Conservation (phyloP, 768 basidiomycete genomes). For the Naganishia vishniacii region DNA sequence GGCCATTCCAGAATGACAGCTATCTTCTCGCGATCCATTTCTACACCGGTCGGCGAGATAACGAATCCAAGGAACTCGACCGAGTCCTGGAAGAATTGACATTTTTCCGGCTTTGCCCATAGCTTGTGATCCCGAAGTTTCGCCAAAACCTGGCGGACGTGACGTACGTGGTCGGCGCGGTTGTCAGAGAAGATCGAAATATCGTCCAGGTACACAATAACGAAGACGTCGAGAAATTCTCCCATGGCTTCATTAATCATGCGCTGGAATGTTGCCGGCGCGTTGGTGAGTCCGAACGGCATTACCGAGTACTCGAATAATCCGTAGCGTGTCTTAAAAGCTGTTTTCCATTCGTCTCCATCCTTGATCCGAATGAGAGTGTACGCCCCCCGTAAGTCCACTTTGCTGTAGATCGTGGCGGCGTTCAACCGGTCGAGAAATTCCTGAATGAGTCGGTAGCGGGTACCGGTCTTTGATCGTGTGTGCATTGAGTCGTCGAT, state of each 20-base stretch:
- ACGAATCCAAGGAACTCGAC: conserved; percentile 34
- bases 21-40: conserved; percentile 52
- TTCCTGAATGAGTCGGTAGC: not conserved
- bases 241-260: conserved; percentile 28
- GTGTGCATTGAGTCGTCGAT: conserved; percentile 61
- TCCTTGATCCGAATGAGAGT: conserved; percentile 23
- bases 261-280: conserved; percentile 30
- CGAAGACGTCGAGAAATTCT: not conserved
- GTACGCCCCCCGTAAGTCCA: conserved; percentile 30
- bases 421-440: not conserved
- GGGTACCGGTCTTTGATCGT: conserved; percentile 23
- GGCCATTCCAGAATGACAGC: conserved; percentile 51
- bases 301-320: conserved; percentile 27
- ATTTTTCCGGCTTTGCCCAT: conserved; percentile 32
- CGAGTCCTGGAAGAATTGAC: conserved; percentile 28
- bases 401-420: conserved; percentile 3
- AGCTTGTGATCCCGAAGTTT: conserved; percentile 27
- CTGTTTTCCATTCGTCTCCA: conserved; percentile 30
- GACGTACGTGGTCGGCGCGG: conserved; percentile 20
- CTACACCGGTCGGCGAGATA: not conserved
- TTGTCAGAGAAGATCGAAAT: not conserved
- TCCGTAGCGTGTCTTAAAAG: conserved; percentile 29
- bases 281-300: conserved; percentile 24
- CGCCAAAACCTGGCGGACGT: conserved; percentile 30
- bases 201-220: conserved; percentile 4